phyloP scores from a whole-genome alignment of 2,329 filamentous ascomycete species.

The Colletotrichum sp. region DNA sequence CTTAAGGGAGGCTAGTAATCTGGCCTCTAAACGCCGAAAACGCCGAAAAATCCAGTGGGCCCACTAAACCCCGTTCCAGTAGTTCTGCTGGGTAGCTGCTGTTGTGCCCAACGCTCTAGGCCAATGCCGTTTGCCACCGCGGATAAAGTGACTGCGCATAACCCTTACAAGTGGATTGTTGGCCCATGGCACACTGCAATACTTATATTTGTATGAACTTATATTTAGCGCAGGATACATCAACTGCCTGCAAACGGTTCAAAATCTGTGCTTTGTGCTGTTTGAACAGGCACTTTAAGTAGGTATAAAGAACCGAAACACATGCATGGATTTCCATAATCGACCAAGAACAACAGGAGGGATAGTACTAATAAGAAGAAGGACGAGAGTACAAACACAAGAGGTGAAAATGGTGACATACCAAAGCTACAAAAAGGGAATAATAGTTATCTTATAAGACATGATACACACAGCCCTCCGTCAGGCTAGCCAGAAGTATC shows the following conservation, averaged over 20 bases:
- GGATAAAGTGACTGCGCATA: neutral
- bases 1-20: no score
- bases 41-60: no score
- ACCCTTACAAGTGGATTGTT: neutral
- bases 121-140: neutral
- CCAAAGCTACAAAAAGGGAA: no score
- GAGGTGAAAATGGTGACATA: no score
- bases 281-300: neutral
- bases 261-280: neutral
- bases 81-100: neutral
- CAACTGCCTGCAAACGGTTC: neutral
- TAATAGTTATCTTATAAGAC: no score
- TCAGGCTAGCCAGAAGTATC: no score
- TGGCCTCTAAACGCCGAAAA: no score
- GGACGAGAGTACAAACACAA: no score
- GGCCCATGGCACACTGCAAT: neutral
- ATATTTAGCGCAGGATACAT: neutral
- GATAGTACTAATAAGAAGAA: no score
- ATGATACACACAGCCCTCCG: no score
- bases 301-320: neutral
- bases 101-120: neutral
- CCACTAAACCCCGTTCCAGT: no score
- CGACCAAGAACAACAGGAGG: no score
- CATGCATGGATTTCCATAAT: neutral
- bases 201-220: neutral